Conservation (phyloP, 768 basidiomycete species). For the Tricholoma furcatifolium region DNA sequence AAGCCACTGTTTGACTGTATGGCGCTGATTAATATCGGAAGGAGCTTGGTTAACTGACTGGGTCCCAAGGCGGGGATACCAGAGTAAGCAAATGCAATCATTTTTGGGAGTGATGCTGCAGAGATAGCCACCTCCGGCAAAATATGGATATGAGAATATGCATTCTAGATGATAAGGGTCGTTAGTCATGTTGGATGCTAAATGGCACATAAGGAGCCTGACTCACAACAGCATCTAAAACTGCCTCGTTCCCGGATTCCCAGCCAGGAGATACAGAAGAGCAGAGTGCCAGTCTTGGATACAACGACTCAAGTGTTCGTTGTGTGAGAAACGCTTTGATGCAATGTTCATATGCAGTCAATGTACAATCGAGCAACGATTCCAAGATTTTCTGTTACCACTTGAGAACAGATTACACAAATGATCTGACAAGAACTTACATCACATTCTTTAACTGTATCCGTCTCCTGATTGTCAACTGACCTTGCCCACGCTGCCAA, state of each 20-base stretch:
- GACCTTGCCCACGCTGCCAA: slow-evolving; percentile 29
- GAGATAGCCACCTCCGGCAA: slow-evolving; percentile 10
- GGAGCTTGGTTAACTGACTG: slow-evolving; percentile 21
- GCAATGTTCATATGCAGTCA: slow-evolving; percentile 33
- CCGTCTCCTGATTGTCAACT: slow-evolving; percentile 13
- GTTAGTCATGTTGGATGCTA: not conserved
- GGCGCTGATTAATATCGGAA: slow-evolving; percentile 45
- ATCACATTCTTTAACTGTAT: slow-evolving; percentile 26
- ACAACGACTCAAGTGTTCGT: slow-evolving; percentile 41
- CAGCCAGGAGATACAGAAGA: slow-evolving; percentile 31
- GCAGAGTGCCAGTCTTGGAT: slow-evolving; percentile 42
- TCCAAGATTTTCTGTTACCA: slow-evolving; percentile 24
- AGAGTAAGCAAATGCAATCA: slow-evolving; percentile 39
- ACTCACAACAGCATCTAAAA: slow-evolving; percentile 41
- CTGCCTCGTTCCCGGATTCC: slow-evolving; percentile 38
- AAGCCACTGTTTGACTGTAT: slow-evolving; percentile 53
- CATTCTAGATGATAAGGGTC: slow-evolving; percentile 27
- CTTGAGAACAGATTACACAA: not conserved
- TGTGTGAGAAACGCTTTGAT: slow-evolving; percentile 46
- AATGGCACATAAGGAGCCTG: not conserved
- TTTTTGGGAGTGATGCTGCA: slow-evolving; percentile 28
- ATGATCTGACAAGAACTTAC: slow-evolving; percentile 19
- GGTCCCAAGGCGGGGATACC: slow-evolving; percentile 19
- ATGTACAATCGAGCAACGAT: slow-evolving; percentile 33
- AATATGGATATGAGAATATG: slow-evolving; percentile 34